phyloP scores from a whole-genome alignment of 169 alveolate species.

The Plasmodium adleri region DNA sequence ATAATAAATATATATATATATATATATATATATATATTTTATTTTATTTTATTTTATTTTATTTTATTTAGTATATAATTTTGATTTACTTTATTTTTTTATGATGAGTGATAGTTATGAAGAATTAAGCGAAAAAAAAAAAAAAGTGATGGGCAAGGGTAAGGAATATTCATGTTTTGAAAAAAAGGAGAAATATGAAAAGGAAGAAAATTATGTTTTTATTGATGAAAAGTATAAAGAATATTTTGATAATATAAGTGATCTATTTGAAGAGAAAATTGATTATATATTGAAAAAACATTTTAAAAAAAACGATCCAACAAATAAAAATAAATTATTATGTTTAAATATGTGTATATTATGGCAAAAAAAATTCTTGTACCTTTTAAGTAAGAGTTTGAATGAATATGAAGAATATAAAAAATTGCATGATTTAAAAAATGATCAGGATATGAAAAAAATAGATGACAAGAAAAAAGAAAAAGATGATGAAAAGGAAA shows the following conservation, averaged over 20 bases:
- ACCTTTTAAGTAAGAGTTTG: slow-evolving; percentile 14
- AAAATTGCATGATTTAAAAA: slow-evolving; percentile 15
- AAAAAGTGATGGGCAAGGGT: neutral
- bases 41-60: too few relatives aligned
- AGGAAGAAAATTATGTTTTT: slow-evolving; percentile 61
- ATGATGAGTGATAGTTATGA: slow-evolving; percentile 10
- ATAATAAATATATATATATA: too few relatives aligned
- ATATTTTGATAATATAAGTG: slow-evolving; percentile 68
- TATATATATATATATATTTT: too few relatives aligned
- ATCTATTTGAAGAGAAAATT: slow-evolving; percentile 58
- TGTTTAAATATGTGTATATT: slow-evolving; percentile 55
- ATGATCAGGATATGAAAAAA: neutral
- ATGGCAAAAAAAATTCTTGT: slow-evolving; percentile 46
- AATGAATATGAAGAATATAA: slow-evolving; percentile 58
- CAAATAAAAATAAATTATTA: slow-evolving; percentile 54
- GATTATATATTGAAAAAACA: slow-evolving; percentile 58
- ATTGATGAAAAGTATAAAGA: slow-evolving; percentile 64
- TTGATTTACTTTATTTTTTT: too few relatives aligned
- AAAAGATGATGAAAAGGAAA: neutral
- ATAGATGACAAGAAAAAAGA: neutral
- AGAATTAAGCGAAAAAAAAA: slow-evolving; percentile 8
- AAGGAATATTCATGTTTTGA: neutral
- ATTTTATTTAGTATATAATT: too few relatives aligned
- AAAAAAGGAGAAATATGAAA: neutral
- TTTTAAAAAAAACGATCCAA: slow-evolving; percentile 67